Percentiles rank a stretch among this genome's conserved stretches.
Conservation (phyloP, 2,329 filamentous ascomycete genomes). For the Leptoxyphium fumago region DNA sequence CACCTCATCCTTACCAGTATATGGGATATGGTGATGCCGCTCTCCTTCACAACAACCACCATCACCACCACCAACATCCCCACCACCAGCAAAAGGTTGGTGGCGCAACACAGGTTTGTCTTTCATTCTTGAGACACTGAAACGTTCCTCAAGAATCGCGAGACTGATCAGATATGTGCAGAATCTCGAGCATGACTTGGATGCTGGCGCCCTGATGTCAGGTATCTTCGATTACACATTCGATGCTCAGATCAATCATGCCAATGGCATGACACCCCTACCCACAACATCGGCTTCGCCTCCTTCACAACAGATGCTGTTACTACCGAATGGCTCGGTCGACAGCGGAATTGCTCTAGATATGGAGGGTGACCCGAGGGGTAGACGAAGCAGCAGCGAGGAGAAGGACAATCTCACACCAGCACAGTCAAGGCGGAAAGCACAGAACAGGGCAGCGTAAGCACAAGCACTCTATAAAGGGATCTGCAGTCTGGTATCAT, state of each 20-base stretch:
- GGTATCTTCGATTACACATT: slow-evolving; percentile 9
- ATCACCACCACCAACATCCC: too few species aligned
- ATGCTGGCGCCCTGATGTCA: slow-evolving; percentile 4
- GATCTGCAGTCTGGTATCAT: not conserved
- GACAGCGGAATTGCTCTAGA: slow-evolving; percentile 29
- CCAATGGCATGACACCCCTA: slow-evolving; percentile 7
- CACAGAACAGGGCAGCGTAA: slow-evolving; percentile 60
- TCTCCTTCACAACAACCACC: slow-evolving; percentile 24
- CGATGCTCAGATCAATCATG: slow-evolving; percentile 6
- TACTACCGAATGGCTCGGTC: slow-evolving; percentile 22
- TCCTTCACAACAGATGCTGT: slow-evolving; percentile 10
- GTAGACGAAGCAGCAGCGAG: slow-evolving; percentile 29
- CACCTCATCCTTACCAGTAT: slow-evolving; percentile 34
- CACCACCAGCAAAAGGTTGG: slow-evolving; percentile 7
- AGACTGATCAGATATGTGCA: not conserved
- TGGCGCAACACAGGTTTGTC: slow-evolving; percentile 19
- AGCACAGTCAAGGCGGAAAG: slow-evolving; percentile 45
- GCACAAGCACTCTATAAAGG: slow-evolving; percentile 18
- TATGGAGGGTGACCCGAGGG: slow-evolving; percentile 15
- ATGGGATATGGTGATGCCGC: slow-evolving; percentile 22
- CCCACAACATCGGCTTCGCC: slow-evolving; percentile 14
- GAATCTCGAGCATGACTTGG: too few species aligned
- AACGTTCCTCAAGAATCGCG: not conserved
- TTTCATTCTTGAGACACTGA: not conserved
- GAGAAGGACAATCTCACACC: slow-evolving; percentile 33